Evolutionary conservation across 305 asterid species (phyloP).

Genomic region (Petunia hybrid): DNA sequence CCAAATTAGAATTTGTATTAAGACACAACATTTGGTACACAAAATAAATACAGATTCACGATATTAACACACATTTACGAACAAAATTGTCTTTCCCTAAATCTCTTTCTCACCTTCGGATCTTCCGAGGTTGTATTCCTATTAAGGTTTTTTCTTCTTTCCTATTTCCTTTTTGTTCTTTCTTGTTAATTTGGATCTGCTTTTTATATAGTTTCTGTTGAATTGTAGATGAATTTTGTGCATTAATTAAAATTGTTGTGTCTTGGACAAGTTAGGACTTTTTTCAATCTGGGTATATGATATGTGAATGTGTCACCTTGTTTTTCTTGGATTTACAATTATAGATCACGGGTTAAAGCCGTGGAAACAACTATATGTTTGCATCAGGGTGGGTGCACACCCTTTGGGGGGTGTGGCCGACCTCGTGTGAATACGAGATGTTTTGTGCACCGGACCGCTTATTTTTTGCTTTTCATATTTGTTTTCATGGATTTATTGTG

Average conservation of each 20-base stretch:
- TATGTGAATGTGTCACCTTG: neutral
- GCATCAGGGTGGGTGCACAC: too few relatives aligned
- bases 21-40: neutral
- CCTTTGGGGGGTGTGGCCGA: too few relatives aligned
- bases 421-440: too few relatives aligned
- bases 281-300: neutral
- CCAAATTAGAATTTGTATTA: neutral
- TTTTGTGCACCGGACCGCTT: too few relatives aligned
- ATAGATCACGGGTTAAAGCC: neutral
- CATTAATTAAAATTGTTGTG: neutral
- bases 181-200: neutral
- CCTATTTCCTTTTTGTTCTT: neutral
- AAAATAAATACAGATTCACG: conserved; percentile 6
- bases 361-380: too few relatives aligned
- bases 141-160: neutral
- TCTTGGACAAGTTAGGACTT: neutral
- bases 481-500: too few relatives aligned
- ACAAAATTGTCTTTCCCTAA: neutral
- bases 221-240: neutral
- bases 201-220: neutral
- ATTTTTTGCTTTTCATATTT: too few relatives aligned
- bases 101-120: neutral
- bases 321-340: neutral
- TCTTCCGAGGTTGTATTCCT: neutral
- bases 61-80: neutral